Conservation (phyloP, 768 basidiomycete genomes). For the Podaxis rugospora region DNA sequence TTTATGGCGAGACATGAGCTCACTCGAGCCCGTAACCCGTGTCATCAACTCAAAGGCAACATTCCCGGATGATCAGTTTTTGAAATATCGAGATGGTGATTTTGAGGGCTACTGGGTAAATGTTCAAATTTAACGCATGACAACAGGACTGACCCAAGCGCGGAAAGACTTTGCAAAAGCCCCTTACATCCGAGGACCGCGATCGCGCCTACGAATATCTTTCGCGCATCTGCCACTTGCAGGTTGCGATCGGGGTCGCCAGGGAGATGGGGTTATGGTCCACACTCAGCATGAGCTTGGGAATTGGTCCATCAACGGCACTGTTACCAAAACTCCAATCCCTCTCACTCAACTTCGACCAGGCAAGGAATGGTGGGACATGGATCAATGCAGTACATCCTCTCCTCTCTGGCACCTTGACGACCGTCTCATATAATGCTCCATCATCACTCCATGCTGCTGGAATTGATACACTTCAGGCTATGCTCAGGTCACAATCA, state of each 20-base stretch:
- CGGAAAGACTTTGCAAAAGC: not conserved
- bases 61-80: not conserved
- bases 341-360: not conserved
- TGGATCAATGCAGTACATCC: not conserved
- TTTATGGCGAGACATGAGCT: not conserved
- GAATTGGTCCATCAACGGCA: not conserved
- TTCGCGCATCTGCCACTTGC: not conserved
- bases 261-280: slow-evolving; percentile 1
- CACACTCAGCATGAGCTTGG: not conserved
- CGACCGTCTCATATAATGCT: not conserved
- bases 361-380: not conserved
- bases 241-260: not conserved
- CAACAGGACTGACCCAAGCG: not conserved
- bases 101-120: not conserved
- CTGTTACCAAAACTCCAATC: not conserved
- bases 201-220: not conserved
- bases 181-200: not conserved
- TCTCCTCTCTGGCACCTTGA: not conserved
- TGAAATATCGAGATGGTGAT: not conserved
- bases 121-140: not conserved
- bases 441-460: not conserved
- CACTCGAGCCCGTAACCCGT: not conserved
- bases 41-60: not conserved
- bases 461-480: not conserved
- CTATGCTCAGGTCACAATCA: not conserved